Evolutionary conservation across 495 filamentous ascomycete species (phyloP).

Genomic region (Neurospora sp.): DNA sequence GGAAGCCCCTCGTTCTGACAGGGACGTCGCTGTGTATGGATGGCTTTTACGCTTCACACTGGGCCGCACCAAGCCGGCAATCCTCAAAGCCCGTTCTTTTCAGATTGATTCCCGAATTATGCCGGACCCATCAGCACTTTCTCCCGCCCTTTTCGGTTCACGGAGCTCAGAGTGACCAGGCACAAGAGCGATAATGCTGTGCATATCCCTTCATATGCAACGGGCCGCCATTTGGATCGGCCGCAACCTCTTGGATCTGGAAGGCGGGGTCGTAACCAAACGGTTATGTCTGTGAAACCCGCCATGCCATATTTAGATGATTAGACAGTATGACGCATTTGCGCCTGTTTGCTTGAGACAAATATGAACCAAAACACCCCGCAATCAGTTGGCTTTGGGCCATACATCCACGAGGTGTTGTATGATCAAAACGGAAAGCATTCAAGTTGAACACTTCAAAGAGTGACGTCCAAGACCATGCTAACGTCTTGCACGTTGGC

Average conservation of each 20-base stretch:
- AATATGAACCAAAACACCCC: conserved; percentile 30
- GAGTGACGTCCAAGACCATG: conserved; percentile 89
- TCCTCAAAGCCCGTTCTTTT: neutral
- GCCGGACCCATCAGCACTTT: neutral
- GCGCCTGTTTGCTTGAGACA: conserved; percentile 1
- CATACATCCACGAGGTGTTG: conserved; percentile 1
- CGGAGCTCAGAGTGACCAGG: neutral
- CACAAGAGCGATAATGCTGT: neutral
- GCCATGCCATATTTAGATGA: conserved; percentile 13
- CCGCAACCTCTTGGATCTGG: neutral
- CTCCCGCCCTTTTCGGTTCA: neutral
- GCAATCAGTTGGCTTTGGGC: conserved; percentile 33
- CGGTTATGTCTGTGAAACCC: neutral
- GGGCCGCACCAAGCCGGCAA: neutral
- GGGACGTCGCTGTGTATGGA: neutral
- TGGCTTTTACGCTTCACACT: neutral
- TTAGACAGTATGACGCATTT: conserved; percentile 22
- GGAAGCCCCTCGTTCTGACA: conserved; percentile 7
- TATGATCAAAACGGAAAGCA: conserved; percentile 24
- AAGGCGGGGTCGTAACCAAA: conserved; percentile 8
- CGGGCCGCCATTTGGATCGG: neutral
- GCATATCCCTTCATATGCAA: neutral
- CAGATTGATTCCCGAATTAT: neutral
- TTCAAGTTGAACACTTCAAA: conserved; percentile 46
- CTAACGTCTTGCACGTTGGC: conserved; percentile 88